A percentile compares a stretch with the other conserved stretches of the same genome.
Evolutionary conservation across 106 monocot species (phyloP).

Genomic region (Dioscorea dumetorum): DNA sequence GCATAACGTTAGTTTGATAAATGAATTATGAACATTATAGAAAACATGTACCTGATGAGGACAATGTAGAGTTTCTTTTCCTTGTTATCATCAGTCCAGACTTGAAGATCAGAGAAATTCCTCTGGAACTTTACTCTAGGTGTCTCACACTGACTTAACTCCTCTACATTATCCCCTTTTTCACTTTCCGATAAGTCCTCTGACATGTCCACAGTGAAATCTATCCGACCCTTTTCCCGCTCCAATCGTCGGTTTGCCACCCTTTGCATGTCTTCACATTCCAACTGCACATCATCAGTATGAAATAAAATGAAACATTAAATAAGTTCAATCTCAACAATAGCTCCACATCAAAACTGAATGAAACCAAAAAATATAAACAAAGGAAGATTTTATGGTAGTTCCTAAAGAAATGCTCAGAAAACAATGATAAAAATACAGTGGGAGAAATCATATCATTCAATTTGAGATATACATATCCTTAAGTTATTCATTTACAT

Average conservation of each 20-base stretch:
- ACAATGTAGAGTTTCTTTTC: constrained; percentile 84
- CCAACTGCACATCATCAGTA: constrained; percentile 48
- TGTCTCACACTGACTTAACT: constrained; percentile 36
- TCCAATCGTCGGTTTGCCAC: constrained; percentile 50
- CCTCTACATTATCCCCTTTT: constrained; percentile 54
- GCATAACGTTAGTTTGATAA: not conserved
- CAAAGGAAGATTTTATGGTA: too few species aligned
- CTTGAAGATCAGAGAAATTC: constrained; percentile 52
- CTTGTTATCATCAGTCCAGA: constrained; percentile 85
- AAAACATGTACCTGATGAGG: constrained; percentile 62
- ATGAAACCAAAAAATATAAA: too few species aligned
- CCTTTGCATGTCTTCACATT: constrained; percentile 73
- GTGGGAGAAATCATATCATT: too few species aligned
- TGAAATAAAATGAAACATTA: too few species aligned
- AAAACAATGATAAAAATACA: too few species aligned
- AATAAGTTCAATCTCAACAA: too few species aligned
- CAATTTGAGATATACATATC: too few species aligned
- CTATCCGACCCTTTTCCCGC: constrained; percentile 67
- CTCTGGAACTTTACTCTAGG: constrained; percentile 44
- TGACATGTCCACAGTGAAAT: constrained; percentile 79
- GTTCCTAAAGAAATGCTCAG: too few species aligned
- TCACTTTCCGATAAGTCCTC: constrained; percentile 94
- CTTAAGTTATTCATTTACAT: too few species aligned
- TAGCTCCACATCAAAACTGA: too few species aligned
- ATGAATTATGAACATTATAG: not conserved